Percentiles rank a stretch among this genome's conserved stretches.
Evolutionary conservation across 116 monocot species (phyloP).

Genomic region (Trichopus zeylanicus): DNA sequence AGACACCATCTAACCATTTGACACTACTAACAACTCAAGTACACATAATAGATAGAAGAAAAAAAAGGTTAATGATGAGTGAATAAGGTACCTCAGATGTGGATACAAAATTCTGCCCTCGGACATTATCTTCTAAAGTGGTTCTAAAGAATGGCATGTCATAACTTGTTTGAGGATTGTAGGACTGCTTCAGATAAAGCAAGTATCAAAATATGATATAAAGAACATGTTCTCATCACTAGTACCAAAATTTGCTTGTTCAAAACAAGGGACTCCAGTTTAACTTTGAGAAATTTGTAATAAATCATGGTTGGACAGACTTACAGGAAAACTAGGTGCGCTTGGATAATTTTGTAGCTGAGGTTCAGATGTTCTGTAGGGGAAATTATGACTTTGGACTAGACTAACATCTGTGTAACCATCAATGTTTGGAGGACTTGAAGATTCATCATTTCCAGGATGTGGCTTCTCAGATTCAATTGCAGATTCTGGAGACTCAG

Average conservation of each 20-base stretch:
- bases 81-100: slow-evolving; percentile 47
- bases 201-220: no score
- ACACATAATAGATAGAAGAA: no score
- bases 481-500: slow-evolving; percentile 22
- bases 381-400: slow-evolving; percentile 32
- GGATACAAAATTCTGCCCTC: slow-evolving; percentile 22
- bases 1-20: no score
- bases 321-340: slow-evolving; percentile 41
- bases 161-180: slow-evolving; percentile 35
- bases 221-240: no score
- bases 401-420: slow-evolving; percentile 36
- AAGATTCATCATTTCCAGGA: slow-evolving; percentile 15
- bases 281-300: no score
- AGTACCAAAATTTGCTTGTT: not conserved
- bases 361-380: slow-evolving; percentile 21
- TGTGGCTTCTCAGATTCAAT: slow-evolving; percentile 14
- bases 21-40: no score
- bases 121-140: slow-evolving; percentile 26
- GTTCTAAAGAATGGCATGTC: slow-evolving; percentile 36
- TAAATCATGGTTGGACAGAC: no score
- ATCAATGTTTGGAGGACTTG: slow-evolving; percentile 24
- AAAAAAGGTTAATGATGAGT: no score
- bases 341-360: slow-evolving; percentile 19
- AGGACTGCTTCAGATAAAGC: slow-evolving; percentile 32
- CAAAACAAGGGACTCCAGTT: not conserved